These are phyloP conservation scores for Neocucurbitaria cava DNA, from an alignment of 2,329 filamentous ascomycete genomes.

Conservation along the genomic window DNA sequence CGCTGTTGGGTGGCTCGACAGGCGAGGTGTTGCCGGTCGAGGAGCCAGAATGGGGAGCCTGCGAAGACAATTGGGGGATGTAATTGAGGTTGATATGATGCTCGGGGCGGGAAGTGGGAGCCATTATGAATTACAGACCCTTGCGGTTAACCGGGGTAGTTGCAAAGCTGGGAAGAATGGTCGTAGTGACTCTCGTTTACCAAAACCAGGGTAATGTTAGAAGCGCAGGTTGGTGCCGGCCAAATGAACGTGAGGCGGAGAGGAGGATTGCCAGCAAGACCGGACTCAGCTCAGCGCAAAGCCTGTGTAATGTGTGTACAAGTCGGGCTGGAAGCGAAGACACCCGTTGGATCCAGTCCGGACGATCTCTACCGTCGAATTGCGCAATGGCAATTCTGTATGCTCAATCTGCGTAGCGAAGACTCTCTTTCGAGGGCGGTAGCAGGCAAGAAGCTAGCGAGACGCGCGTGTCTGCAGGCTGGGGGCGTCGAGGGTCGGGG, in stretches of 20 bases:
- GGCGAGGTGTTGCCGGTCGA: conserved; percentile 83
- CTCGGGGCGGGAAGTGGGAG: conserved; percentile 78
- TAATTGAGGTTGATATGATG: conserved; percentile 84
- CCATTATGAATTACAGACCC: conserved; percentile 85
- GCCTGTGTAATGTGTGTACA: conserved; percentile 33
- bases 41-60: conserved; percentile 76
- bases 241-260: conserved; percentile 51
- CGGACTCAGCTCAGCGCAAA: conserved; percentile 34
- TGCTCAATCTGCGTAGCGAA: conserved; percentile 13
- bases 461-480: conserved; percentile 6
- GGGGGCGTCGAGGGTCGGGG: conserved; percentile 9
- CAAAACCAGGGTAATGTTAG: conserved; percentile 47
- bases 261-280: conserved; percentile 42
- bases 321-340: conserved; percentile 4
- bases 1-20: conserved; percentile 72
- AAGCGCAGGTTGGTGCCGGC: conserved; percentile 48
- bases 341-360: conserved; percentile 37
- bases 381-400: neutral
- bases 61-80: conserved; percentile 70
- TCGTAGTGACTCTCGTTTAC: conserved; percentile 45
- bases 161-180: conserved; percentile 35
- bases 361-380: conserved; percentile 19
- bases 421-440: conserved; percentile 23
- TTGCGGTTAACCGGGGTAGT: conserved; percentile 29
- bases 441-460: conserved; percentile 12